Percentiles rank a stretch among this genome's conserved stretches.
phyloP scores from a whole-genome alignment of 2,329 filamentous ascomycete genomes.

The Xylaria hypoxylon region DNA sequence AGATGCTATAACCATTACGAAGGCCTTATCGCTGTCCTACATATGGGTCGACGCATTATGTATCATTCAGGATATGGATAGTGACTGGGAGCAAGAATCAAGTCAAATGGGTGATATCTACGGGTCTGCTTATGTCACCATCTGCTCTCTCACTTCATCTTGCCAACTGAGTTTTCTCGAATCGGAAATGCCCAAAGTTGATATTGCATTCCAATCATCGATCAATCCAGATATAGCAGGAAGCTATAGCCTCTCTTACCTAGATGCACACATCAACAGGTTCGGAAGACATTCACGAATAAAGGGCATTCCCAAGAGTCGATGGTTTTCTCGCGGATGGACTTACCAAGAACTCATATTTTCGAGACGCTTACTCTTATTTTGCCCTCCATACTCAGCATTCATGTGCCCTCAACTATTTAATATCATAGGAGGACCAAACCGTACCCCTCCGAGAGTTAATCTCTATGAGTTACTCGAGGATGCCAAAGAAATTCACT shows the following conservation, averaged over 20 bases:
- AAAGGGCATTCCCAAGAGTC: conserved; percentile 5
- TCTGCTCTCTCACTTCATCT: conserved; percentile 17
- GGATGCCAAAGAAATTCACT: background rate
- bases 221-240: conserved; percentile 1
- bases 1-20: conserved; percentile 14
- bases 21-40: conserved; percentile 14
- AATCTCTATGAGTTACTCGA: background rate
- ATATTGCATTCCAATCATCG: conserved; percentile 6
- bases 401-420: conserved; percentile 12
- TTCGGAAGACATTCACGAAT: conserved; percentile 5
- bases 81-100: conserved; percentile 15
- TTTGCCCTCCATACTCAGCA: conserved; percentile 3
- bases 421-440: conserved; percentile 4
- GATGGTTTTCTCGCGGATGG: conserved; percentile 17
- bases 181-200: background rate
- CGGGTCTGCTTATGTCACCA: conserved; percentile 14
- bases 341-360: conserved; percentile 21
- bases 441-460: background rate
- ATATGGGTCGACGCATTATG: conserved; percentile 19
- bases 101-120: conserved; percentile 18
- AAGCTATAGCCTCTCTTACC: conserved; percentile 16
- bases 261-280: conserved; percentile 15
- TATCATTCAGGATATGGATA: conserved; percentile 5
- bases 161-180: conserved; percentile 6
- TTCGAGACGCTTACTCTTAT: conserved; percentile 14